phyloP scores from a whole-genome alignment of 176 grass and related monocot species.

The Raddia distichophylla region DNA sequence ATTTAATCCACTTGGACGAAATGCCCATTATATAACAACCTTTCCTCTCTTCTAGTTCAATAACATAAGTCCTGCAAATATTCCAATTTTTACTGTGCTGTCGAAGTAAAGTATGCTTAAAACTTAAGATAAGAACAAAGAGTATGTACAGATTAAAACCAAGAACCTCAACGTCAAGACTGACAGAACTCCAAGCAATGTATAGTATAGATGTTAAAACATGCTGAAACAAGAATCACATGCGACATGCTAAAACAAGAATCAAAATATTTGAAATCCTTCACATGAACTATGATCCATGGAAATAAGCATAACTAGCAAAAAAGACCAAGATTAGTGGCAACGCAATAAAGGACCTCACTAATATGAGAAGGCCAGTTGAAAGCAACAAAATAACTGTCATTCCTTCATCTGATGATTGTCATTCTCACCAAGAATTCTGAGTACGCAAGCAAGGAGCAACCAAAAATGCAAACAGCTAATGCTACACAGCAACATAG shows the following conservation, averaged over 20 bases:
- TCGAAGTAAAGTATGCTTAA: conserved; percentile 30
- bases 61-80: conserved; percentile 32
- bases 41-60: conserved; percentile 34
- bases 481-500: no score
- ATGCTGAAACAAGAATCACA: conserved; percentile 14
- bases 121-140: conserved; percentile 25
- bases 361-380: conserved; percentile 20
- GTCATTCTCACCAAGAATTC: conserved; percentile 1
- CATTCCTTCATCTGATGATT: conserved; percentile 30
- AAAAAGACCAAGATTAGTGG: conserved; percentile 17
- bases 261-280: conserved; percentile 13
- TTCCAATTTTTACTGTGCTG: not conserved
- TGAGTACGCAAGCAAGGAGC: not conserved
- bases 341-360: conserved; percentile 24
- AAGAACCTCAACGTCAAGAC: conserved; percentile 23
- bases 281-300: not conserved
- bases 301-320: conserved; percentile 7
- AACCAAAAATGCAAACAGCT: not conserved
- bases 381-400: conserved; percentile 28
- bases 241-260: conserved; percentile 18
- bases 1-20: conserved; percentile 91
- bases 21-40: conserved; percentile 60
- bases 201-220: not conserved
- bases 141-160: not conserved
- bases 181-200: conserved; percentile 34